phyloP scores from a whole-genome alignment of 495 filamentous ascomycete species.

The Tuber calosporum region DNA sequence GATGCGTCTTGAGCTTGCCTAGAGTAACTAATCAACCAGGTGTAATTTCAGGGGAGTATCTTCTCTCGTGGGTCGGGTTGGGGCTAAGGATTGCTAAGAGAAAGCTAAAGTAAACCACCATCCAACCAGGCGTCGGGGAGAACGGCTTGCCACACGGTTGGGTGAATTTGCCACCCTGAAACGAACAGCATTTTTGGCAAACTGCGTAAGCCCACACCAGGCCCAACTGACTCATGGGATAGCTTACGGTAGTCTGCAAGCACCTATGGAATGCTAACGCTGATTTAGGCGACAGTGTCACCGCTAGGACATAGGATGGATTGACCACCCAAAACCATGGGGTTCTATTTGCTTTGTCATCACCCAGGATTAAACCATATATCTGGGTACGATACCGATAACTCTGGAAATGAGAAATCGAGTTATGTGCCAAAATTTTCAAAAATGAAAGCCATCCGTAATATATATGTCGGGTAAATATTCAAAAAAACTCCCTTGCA shows the following conservation, averaged over 20 bases:
- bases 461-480: not conserved
- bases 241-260: not conserved
- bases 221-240: no score
- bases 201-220: no score
- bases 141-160: no score
- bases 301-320: not conserved
- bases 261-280: not conserved
- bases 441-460: no score
- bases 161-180: no score
- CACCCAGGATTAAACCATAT: not conserved
- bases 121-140: no score
- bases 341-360: not conserved
- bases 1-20: not conserved
- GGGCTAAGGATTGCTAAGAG: no score
- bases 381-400: not conserved
- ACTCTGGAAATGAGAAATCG: not conserved
- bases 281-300: accelerated
- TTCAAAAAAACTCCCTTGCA: accelerated
- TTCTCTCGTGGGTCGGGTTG: no score
- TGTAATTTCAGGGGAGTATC: not conserved
- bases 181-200: no score
- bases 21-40: not conserved
- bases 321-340: not conserved
- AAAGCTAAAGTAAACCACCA: no score
- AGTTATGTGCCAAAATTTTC: not conserved